phyloP scores from a whole-genome alignment of 768 basidiomycete species.

The Lentinula sp. region DNA sequence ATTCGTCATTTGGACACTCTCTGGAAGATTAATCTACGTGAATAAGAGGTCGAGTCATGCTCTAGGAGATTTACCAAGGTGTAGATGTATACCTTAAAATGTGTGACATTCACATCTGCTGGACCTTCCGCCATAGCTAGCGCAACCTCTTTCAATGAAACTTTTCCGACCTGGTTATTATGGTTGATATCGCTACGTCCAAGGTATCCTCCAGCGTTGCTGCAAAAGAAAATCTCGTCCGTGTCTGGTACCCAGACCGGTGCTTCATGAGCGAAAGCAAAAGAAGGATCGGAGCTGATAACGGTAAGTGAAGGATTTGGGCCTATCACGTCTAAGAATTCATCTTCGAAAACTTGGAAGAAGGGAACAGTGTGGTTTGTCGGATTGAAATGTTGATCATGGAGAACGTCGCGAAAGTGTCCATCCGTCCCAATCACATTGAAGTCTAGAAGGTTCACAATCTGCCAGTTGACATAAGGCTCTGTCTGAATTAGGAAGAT shows the following conservation, averaged over 20 bases:
- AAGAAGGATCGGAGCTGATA: slow-evolving; percentile 36
- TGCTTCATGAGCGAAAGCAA: slow-evolving; percentile 54
- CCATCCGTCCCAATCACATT: slow-evolving; percentile 12
- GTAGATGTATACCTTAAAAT: slow-evolving; percentile 2
- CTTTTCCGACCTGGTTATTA: slow-evolving; percentile 37
- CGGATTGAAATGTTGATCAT: slow-evolving; percentile 41
- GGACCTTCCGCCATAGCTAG: slow-evolving; percentile 17
- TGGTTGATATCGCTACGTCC: slow-evolving; percentile 39
- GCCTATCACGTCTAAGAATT: slow-evolving; percentile 42
- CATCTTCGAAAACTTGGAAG: slow-evolving; percentile 46
- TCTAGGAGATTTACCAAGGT: not conserved
- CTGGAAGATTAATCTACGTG: slow-evolving; percentile 12
- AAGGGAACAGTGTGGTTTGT: slow-evolving; percentile 39
- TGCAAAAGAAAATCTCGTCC: slow-evolving; percentile 42
- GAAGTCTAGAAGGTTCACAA: slow-evolving; percentile 10
- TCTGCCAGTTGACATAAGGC: not conserved
- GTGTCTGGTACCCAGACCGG: slow-evolving; percentile 44
- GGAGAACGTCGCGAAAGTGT: slow-evolving; percentile 12
- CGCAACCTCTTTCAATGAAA: slow-evolving; percentile 37
- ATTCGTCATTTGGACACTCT: slow-evolving; percentile 35
- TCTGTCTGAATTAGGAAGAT: not conserved
- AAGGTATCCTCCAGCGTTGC: slow-evolving; percentile 36
- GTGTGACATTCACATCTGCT: slow-evolving; percentile 8
- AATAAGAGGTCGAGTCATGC: slow-evolving; percentile 10
- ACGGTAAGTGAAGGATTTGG: slow-evolving; percentile 33